Evolutionary conservation across 1,139 yeast species (phyloP).

Genomic region (Protomyces macrosporus): DNA sequence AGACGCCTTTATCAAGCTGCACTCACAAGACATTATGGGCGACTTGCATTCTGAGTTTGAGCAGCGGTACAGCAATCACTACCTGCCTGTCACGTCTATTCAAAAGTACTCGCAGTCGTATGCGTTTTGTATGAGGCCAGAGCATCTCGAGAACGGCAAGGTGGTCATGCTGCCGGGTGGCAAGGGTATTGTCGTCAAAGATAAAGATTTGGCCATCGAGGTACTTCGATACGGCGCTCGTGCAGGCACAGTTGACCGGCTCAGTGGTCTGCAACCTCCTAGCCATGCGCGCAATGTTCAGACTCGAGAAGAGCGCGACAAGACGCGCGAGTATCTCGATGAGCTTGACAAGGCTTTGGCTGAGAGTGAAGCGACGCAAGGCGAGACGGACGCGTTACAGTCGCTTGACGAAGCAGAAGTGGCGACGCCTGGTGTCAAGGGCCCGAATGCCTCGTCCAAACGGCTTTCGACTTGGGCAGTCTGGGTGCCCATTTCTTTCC

Average conservation of each 20-base stretch:
- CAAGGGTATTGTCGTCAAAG: constrained; percentile 3
- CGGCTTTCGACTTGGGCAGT: constrained; percentile 4
- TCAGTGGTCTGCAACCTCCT: background rate
- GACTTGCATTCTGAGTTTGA: constrained; percentile 73
- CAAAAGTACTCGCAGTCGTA: constrained; percentile 51
- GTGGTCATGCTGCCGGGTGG: constrained; percentile 25
- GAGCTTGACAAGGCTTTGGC: constrained; percentile 29
- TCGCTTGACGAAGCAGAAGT: constrained; percentile 10
- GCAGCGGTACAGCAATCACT: constrained; percentile 65
- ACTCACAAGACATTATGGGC: constrained; percentile 63
- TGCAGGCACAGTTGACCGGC: background rate
- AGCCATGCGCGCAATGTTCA: background rate
- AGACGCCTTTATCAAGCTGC: constrained; percentile 72
- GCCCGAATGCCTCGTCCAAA: background rate
- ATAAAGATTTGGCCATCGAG: constrained; percentile 3
- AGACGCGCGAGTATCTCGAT: constrained; percentile 14
- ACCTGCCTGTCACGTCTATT: constrained; percentile 53
- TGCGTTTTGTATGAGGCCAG: constrained; percentile 54
- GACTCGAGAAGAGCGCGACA: background rate
- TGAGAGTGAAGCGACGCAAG: constrained; percentile 22
- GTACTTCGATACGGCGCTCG: constrained; percentile 9
- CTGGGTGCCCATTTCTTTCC: constrained; percentile 47
- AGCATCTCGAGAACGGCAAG: constrained; percentile 47
- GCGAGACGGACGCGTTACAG: constrained; percentile 20
- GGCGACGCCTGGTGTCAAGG: background rate